Evolutionary conservation across 2,329 filamentous ascomycete species (phyloP), one percentile per base, ranked within the genome.

Genomic region (Talaromyces marneffei): DNA sequence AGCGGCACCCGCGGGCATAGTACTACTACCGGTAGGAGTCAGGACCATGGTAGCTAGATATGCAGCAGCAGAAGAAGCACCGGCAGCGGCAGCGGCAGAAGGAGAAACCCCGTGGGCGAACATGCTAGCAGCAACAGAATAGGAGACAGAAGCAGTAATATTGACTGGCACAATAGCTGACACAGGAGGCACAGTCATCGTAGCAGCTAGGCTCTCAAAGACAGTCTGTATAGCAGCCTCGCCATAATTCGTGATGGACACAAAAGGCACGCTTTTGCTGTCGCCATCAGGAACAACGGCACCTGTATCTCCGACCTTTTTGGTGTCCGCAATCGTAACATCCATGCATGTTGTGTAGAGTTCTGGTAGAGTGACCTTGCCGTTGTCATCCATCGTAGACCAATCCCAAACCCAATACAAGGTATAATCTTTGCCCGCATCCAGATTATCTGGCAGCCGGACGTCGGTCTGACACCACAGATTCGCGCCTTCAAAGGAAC

Each of bases 321-420:
- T 55, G 16, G 66, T 52, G n/a, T 66, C 69, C 29, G 71, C 65
- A 48, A 80, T 70, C 57, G 80, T 73, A 20, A 81, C 69, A 64
- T 81, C 79, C 67, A 81, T 79, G 64, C 79, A 81, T 14, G 77
- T 79, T 1, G 79, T 81, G 62, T 81, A 81, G 39, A 79, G 70
- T 65, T 81, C 78, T 50, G 71, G 65, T 66, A n/a, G 75, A 74
- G 23, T 75, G 66, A 8, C 64, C 68, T 16, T 73, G 67, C 57
- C 42, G 27, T 1, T 14, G 4, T 63, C 77, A 71, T 18, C 64
- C 71, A 39, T 69, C 67, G 85, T 87, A 2, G 88, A 87, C 91
- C 92, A 99, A 74, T 96, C 89, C 94, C 94, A 97, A 50, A 97
- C 88, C 93, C 93, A 97, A 80, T 96, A 96, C 57, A 96, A 77